Evolutionary conservation across 306 rosid genomes (phyloP), one percentile per base, ranked within the genome.

Genomic region (Geum urbanum): DNA sequence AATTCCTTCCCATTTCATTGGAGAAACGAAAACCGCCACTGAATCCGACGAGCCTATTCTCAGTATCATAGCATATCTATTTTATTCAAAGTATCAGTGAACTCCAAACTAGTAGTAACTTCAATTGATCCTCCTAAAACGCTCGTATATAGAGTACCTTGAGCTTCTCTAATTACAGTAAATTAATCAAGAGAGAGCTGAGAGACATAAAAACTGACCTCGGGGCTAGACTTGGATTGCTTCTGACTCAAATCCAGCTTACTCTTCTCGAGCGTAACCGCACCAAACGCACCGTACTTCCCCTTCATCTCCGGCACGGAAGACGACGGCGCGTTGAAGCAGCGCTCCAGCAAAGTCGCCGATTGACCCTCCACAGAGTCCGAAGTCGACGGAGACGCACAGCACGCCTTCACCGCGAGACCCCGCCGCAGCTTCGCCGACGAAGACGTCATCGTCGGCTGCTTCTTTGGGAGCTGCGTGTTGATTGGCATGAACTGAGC

Each of bases 201-300:
- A 61, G 10, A 41, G 20, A 9, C 37, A 2, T 32, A 32, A n/a
- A 20, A 15, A 82, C 81, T 47, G 59, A 84, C 99, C 96, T 94
- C 89, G 13, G 96, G 96, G 67, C 91, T 74, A 59, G 96, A 83
- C 82, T 11, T 60, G 39, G 89, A 75, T 70, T 91, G 91, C 86
- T 88, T 83, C 84, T 91, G 95, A 8, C 92, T 3, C 39, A 77
- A 8, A 77, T 94, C 95, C 39, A 94, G 88, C 82, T 94, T 94
- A 1, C 89, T 79, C 82, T 94, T 94, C 81, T 94, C 99, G 69
- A 94, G 82, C 11, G 99, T 94, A 54, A 83, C 96, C 14, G 99
- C 58, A 47, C 96, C 92, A 8, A 84, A 52, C n/a, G 97, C 20
- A 72, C 99, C 90, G 72, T 55, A 85, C 76, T 91, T 64, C 13